A percentile compares a stretch with the other conserved stretches of the same genome.
phyloP scores from a whole-genome alignment of 768 basidiomycete genomes.

The Lanmaoa pseudosensibilis region DNA sequence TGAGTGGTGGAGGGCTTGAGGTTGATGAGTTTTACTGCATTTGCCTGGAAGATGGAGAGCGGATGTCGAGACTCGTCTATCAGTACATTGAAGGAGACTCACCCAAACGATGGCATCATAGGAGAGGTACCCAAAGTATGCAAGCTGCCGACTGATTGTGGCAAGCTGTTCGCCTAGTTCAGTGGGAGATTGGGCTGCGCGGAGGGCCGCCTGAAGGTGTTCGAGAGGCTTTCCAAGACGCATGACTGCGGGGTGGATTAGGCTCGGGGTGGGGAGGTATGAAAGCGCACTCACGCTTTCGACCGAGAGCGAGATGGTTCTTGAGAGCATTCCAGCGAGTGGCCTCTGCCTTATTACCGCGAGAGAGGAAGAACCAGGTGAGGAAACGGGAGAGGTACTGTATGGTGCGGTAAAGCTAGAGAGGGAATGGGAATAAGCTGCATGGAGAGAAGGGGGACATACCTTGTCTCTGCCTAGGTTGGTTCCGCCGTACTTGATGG shows the following conservation, averaged over 20 bases:
- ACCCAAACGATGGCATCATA: conserved; percentile 90
- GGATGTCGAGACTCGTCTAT: background rate
- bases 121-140: conserved; percentile 84
- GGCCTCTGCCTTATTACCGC: conserved; percentile 70
- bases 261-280: background rate
- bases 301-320: conserved; percentile 74
- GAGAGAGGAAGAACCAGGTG: conserved; percentile 74
- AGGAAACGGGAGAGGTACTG: conserved; percentile 92
- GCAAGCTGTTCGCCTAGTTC: conserved; percentile 71
- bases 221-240: conserved; percentile 93
- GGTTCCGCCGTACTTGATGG: conserved; percentile 74
- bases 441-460: conserved; percentile 3
- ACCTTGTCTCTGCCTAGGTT: conserved; percentile 93
- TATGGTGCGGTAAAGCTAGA: conserved; percentile 80
- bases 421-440: background rate
- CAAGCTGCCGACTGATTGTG: conserved; percentile 78
- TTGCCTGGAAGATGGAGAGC: conserved; percentile 45
- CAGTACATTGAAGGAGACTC: conserved; percentile 23
- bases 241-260: conserved; percentile 59
- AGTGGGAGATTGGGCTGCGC: conserved; percentile 55
- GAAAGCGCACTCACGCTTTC: conserved; percentile 62
- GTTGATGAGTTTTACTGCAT: conserved; percentile 62
- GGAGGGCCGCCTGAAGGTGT: conserved; percentile 87
- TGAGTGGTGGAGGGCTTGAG: conserved; percentile 61
- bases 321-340: conserved; percentile 84